Base-by-base conservation (phyloP, 371 early-diverging fungal genomes). In the Dinochytrium kinnereticum region DNA sequence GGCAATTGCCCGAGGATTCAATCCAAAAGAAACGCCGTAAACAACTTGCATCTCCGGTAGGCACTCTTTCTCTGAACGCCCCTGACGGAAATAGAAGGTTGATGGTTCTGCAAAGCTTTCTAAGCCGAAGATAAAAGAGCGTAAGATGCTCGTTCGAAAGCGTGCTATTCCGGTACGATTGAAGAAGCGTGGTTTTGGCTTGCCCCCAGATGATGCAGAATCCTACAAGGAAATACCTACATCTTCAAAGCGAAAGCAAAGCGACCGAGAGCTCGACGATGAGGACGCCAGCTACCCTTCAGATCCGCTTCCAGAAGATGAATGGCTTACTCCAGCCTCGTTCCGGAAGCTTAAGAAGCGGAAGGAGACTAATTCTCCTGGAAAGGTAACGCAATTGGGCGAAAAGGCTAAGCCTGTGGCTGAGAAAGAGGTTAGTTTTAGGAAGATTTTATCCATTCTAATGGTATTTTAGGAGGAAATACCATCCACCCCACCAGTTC, bases 321-420 rank as follows among this genome's bases (percentile, higher is more conserved):
- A 53, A 2, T 69, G 69, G 69, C 24, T 69, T 26, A 69, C 69
- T 17, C 69, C 69, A 13, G 51, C 69, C 17, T 26, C 53, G 5
- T 69, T 51, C 53, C 40, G 28, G 28, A 10, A 2, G 21, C 2
- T 37, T 3, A 49, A 53, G 34, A 10, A 36, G 19, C 51, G 69
- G 24, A 34, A 40, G 10, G 53, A 61, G 36, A 15, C 36, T 2
- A 34, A 34, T 10, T 61, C 61, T 34, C 61, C 61, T 26, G 34
- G 26, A 44, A 44, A 24, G 26, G 61, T 24, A 26, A 7, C 31
- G 61, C 10, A 26, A 28, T 26, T 30, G 17, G 57, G n/a, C n/a
- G n/a, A n/a, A n/a, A n/a, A n/a, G n/a, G n/a, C n/a, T n/a, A n/a
- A n/a, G n/a, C n/a, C n/a, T n/a, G 7, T 55, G 24, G 57, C 13